Percentiles rank a stretch among this genome's conserved stretches.
Conservation (phyloP, 805 yeast genomes). For the Blastobotrys muscicola region DNA sequence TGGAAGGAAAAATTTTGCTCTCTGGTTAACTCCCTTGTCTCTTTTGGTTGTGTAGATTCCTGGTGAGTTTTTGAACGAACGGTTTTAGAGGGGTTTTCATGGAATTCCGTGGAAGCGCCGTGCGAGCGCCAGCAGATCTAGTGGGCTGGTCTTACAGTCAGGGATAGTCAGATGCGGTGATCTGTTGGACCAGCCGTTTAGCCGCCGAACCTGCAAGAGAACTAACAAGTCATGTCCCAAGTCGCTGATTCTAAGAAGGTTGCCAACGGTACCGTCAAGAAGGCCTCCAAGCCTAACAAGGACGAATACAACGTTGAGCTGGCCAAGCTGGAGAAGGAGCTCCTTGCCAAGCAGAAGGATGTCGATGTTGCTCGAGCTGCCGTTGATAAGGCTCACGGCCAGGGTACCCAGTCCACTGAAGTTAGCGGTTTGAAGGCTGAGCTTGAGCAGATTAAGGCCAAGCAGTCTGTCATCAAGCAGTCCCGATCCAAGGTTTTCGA, state of each 20-base stretch:
- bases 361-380: conserved; percentile 19
- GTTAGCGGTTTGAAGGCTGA: conserved; percentile 46
- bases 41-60: no score
- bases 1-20: no score
- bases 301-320: conserved; percentile 22
- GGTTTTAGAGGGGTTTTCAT: no score
- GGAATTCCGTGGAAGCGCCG: no score
- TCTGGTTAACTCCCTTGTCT: no score
- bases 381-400: conserved; percentile 17
- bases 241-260: not conserved
- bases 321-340: conserved; percentile 21
- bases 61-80: no score
- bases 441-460: conserved; percentile 37
- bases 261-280: conserved; percentile 5
- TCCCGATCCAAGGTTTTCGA: conserved; percentile 41
- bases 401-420: conserved; percentile 18
- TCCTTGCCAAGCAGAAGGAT: conserved; percentile 19
- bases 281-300: conserved; percentile 20
- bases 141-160: no score
- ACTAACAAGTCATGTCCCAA: no score
- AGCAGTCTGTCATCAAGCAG: conserved; percentile 36
- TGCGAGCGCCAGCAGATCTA: no score
- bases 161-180: no score
- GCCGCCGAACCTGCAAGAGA: no score
- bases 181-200: no score